Evolutionary conservation across 1,284 basidiomycete species (phyloP), one percentile per base, ranked within the genome.

Genomic region (Omphalotus olearius): DNA sequence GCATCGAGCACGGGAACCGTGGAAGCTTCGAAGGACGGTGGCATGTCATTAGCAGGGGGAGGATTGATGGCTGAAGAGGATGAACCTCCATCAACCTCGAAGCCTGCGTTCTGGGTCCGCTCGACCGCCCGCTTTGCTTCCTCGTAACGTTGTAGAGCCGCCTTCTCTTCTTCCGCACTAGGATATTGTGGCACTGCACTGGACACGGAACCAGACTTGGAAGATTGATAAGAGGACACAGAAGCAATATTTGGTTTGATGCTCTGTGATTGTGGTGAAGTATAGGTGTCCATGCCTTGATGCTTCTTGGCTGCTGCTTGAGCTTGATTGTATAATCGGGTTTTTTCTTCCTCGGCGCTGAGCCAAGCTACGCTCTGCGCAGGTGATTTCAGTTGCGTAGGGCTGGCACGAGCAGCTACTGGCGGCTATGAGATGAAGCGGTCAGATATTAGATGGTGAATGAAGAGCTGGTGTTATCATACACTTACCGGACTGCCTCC

Each of bases 261-360:
- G 67, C 39, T 69, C 64, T 9, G 61, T 47, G 10, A 64, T 58
- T 35, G 57, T 30, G 37, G 58, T 50, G 57, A 51, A 40, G 45
- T 52, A 56, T 44, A 60, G 57, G 28, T 62, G 58, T 47, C 61
- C 58, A n/a, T 59, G 59, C 73, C 69, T 57, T 83, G 83, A 7
- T 71, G 72, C 41, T 68, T 72, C 51, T 69, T 71, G 2, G 79
- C 84, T 17, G 76, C 78, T 1, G 73, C 76, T 60, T 82, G 80
- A 0, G 91, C 91, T 45, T 79, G 65, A 50, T 85, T 74, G 66
- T 79, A 93, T 16, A 91, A 64, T 26, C 76, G 71, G 2, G 78
- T 64, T 62, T 91, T 90, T 62, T 91, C 88, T 56, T 83, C 78
- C 63, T 88, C 87, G 0, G 88, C 85, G 0, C 81, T 77, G 4